Evolutionary conservation across 1,284 basidiomycete species (phyloP).

Genomic region (Kwoniella shivajii): DNA sequence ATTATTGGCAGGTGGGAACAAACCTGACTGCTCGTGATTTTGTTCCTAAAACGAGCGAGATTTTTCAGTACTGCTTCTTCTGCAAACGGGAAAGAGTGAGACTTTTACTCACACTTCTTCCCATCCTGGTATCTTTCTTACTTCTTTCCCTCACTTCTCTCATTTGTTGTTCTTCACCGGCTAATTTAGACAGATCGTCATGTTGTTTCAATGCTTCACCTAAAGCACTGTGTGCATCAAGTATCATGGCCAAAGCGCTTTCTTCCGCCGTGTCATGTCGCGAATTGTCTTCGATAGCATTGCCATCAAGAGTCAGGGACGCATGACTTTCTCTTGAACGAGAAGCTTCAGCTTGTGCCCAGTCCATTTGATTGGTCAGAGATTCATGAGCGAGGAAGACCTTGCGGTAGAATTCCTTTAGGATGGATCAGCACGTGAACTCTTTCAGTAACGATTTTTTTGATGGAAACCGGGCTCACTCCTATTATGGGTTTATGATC

Average conservation of each 20-base stretch:
- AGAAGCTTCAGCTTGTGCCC: slow-evolving; percentile 55
- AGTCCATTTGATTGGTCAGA: slow-evolving; percentile 54
- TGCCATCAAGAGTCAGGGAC: slow-evolving; percentile 20
- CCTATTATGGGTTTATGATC: slow-evolving; percentile 39
- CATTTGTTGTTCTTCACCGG: slow-evolving; percentile 43
- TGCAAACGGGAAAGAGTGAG: not conserved
- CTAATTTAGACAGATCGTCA: slow-evolving; percentile 46
- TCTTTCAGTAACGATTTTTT: not conserved
- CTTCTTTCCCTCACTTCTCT: slow-evolving; percentile 50
- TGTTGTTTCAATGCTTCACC: slow-evolving; percentile 46
- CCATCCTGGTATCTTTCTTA: slow-evolving; percentile 51
- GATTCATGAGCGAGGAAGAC: slow-evolving; percentile 52
- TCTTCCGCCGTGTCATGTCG: slow-evolving; percentile 37
- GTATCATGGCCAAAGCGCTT: slow-evolving; percentile 41
- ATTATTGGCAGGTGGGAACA: slow-evolving; percentile 3
- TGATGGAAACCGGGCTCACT: slow-evolving; percentile 25
- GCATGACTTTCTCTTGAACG: slow-evolving; percentile 38
- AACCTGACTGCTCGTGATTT: slow-evolving; percentile 2
- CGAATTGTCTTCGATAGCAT: slow-evolving; percentile 3
- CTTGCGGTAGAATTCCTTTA: slow-evolving; percentile 52
- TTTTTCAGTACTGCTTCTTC: not conserved
- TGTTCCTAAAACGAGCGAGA: slow-evolving; percentile 1
- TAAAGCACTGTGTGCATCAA: slow-evolving; percentile 45
- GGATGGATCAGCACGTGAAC: too few relatives aligned
- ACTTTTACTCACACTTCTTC: slow-evolving; percentile 42